phyloP scores from a whole-genome alignment of 768 basidiomycete species.

The Tubosaeta sp. region DNA sequence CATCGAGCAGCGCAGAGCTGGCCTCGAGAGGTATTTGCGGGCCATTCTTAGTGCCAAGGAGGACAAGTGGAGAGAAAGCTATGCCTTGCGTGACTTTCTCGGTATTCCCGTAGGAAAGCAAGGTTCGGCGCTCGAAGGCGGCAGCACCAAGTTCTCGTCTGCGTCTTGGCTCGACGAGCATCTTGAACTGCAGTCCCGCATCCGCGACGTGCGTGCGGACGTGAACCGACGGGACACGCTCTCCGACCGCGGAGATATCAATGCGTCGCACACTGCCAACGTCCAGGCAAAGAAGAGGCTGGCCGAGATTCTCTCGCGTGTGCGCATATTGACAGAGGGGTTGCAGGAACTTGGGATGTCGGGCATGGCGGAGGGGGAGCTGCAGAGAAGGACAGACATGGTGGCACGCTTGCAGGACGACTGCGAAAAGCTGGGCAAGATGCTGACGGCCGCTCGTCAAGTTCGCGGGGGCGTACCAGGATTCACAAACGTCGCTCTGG shows the following conservation, averaged over 20 bases:
- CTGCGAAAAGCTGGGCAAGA: constrained; percentile 80
- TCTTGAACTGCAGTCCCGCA: constrained; percentile 64
- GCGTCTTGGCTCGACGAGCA: constrained; percentile 92
- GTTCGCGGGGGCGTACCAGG: constrained; percentile 33
- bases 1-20: constrained; percentile 71
- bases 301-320: constrained; percentile 69
- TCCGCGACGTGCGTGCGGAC: constrained; percentile 80
- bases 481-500: constrained; percentile 28
- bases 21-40: constrained; percentile 82
- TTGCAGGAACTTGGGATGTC: constrained; percentile 58
- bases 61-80: constrained; percentile 73
- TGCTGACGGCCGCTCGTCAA: constrained; percentile 74
- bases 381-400: constrained; percentile 85
- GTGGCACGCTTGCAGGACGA: constrained; percentile 86
- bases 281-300: constrained; percentile 85
- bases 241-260: constrained; percentile 67
- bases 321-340: constrained; percentile 66
- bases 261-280: constrained; percentile 71
- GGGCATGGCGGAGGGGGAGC: constrained; percentile 89
- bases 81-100: constrained; percentile 83
- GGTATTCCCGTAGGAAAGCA: constrained; percentile 70
- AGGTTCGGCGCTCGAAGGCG: constrained; percentile 25
- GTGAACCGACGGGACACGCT: constrained; percentile 87
- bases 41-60: constrained; percentile 82
- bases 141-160: constrained; percentile 54